Evolutionary conservation across 1,139 yeast species (phyloP), one percentile per base, ranked within the genome.

Genomic region (Yamadazyma atlantica): DNA sequence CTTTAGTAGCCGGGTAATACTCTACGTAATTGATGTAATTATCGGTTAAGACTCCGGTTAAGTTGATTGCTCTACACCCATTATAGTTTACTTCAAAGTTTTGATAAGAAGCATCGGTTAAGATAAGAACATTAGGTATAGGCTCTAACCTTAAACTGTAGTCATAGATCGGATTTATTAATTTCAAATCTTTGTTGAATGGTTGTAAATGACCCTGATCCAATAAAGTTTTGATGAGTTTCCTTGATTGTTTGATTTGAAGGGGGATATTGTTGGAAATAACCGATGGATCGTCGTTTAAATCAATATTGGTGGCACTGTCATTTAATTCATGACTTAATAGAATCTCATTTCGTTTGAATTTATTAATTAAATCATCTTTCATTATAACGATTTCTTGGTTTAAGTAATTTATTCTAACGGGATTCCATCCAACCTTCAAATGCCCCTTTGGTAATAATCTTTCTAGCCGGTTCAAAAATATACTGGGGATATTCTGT

Each of bases 121-220:
- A 49, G 1, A 88, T 63, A 10, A 85, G 43, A 13, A 82, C 65
- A n/a, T 77, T 73, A 0, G 98, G 98, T 23, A 87, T 64, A 1
- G 97, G 97, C 35, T 84, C 78, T 38, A 92, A 58, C 17, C 85
- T 72, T 40, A 92, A 67, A 1, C 80, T 66, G 47, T 81, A 80
- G 54, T 87, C 95, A 50, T 75, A 76, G 42, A 80, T 82, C 65
- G 95, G 78, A 27, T 78, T 66, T 1, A 87, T 68, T 1, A 94
- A 84, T 43, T 87, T 75, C 22, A 78, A 64, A 29, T 70, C 62
- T 21, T 69, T 60, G 4, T 80, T 66, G 54, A 89, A 88, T 13
- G 98, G 97, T 32, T 94, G 85, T 36, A 92, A 58, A 53, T 80
- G 85, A 1, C 95, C 95, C 60, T 92, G 98, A 54, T 88, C 96